Percentiles rank a stretch among this genome's conserved stretches.
Conservation (phyloP, 202 grass and related monocot species). For the Saccharum hybrid region DNA sequence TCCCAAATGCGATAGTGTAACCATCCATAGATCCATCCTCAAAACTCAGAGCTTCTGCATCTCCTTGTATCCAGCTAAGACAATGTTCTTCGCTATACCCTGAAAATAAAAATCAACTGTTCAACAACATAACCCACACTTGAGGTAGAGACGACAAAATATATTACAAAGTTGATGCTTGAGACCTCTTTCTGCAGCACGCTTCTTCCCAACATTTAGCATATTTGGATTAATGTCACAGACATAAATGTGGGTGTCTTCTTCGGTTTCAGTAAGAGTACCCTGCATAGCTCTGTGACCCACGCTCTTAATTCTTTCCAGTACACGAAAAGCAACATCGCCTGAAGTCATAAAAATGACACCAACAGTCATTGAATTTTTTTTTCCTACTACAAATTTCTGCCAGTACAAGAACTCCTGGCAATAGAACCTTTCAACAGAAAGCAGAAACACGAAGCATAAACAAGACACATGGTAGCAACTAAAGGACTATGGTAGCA, state of each 20-base stretch:
- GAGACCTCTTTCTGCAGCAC: conserved; percentile 77
- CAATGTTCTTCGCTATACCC: conserved; percentile 60
- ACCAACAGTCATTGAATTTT: background rate
- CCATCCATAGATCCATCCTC: conserved; percentile 93
- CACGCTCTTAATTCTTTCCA: conserved; percentile 81
- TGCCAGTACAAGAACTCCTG: background rate
- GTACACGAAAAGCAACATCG: conserved; percentile 84
- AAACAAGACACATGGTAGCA: background rate
- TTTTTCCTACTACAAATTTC: background rate
- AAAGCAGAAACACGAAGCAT: background rate
- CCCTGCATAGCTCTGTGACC: conserved; percentile 62
- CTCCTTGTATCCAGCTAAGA: conserved; percentile 86
- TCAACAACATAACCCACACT: conserved; percentile 31
- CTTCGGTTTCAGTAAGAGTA: conserved; percentile 63
- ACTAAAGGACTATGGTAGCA: background rate
- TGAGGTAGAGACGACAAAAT: conserved; percentile 11
- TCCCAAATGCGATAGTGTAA: conserved; percentile 95
- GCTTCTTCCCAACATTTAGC: conserved; percentile 90
- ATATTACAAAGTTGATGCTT: background rate
- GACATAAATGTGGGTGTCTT: conserved; percentile 83
- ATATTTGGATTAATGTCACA: conserved; percentile 98
- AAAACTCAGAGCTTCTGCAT: conserved; percentile 92
- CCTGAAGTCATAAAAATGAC: conserved; percentile 50
- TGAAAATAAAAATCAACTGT: conserved; percentile 40
- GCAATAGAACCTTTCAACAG: conserved; percentile 6